phyloP scores from a whole-genome alignment of 2,329 filamentous ascomycete species.

The Leptodontidium sp. region DNA sequence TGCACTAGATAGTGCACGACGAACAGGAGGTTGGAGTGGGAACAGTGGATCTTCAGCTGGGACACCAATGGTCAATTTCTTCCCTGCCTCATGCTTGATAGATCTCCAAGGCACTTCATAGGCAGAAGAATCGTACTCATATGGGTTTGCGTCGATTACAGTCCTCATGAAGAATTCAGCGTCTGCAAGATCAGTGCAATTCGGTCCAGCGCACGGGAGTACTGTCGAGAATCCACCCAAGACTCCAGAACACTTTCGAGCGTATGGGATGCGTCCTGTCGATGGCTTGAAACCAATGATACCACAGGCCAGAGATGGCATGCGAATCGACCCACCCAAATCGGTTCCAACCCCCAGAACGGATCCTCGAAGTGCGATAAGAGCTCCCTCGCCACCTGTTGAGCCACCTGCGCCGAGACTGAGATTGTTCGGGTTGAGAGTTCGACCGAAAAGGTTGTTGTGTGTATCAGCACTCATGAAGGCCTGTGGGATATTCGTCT shows the following conservation, averaged over 20 bases:
- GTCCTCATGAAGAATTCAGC: conserved; percentile 52
- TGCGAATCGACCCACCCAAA: conserved; percentile 33
- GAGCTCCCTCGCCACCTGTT: conserved; percentile 54
- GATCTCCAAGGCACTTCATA: conserved; percentile 1
- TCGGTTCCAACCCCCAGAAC: conserved; percentile 37
- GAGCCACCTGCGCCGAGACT: conserved; percentile 86
- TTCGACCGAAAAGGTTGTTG: conserved; percentile 78
- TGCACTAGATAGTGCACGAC: neutral
- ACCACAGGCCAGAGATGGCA: conserved; percentile 54
- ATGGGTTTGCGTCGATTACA: conserved; percentile 51
- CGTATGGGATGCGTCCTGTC: conserved; percentile 26
- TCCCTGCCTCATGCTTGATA: conserved; percentile 12
- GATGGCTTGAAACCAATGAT: conserved; percentile 51
- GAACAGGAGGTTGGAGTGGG: conserved; percentile 58
- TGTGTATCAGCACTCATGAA: conserved; percentile 41
- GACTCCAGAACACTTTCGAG: conserved; percentile 13
- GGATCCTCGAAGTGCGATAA: conserved; percentile 32
- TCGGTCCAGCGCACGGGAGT: conserved; percentile 52
- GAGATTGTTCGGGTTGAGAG: conserved; percentile 79
- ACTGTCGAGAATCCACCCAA: conserved; percentile 43
- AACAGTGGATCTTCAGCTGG: conserved; percentile 55
- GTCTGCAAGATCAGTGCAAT: conserved; percentile 52
- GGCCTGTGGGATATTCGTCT: conserved; percentile 87
- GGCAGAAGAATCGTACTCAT: conserved; percentile 41
- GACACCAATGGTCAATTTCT: conserved; percentile 15